These are phyloP conservation scores for Heterobasidion irregulare DNA, from an alignment of 1,284 basidiomycete genomes.

Conservation along the genomic window DNA sequence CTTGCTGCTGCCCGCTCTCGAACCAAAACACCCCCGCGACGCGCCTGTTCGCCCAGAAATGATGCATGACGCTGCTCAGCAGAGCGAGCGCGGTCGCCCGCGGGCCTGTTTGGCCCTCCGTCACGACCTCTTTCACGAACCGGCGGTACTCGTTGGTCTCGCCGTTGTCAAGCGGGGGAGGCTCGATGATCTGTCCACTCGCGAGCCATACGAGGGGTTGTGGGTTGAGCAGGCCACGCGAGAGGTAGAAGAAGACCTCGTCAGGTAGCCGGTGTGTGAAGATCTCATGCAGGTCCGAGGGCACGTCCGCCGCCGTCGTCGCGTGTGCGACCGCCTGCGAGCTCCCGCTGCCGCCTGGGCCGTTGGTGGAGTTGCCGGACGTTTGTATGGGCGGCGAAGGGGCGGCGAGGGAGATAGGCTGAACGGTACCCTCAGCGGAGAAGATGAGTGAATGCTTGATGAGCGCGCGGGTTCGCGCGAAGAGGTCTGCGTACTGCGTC, in stretches of 20 bases:
- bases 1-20: slow-evolving; percentile 29
- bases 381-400: slow-evolving; percentile 36
- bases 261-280: slow-evolving; percentile 95
- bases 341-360: too few relatives aligned
- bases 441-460: slow-evolving; percentile 91
- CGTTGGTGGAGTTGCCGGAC: too few relatives aligned
- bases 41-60: slow-evolving; percentile 73
- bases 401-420: slow-evolving; percentile 75
- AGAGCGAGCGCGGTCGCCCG: slow-evolving; percentile 86
- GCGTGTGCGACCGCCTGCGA: slow-evolving; percentile 46
- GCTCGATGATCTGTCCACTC: slow-evolving; percentile 78
- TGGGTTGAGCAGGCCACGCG: slow-evolving; percentile 82
- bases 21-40: slow-evolving; percentile 76
- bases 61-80: slow-evolving; percentile 68
- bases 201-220: slow-evolving; percentile 89
- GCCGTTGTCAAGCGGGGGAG: slow-evolving; percentile 89
- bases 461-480: slow-evolving; percentile 86
- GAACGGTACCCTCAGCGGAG: slow-evolving; percentile 83
- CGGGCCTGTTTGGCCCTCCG: slow-evolving; percentile 87
- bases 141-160: slow-evolving; percentile 92
- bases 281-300: slow-evolving; percentile 88
- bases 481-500: slow-evolving; percentile 78
- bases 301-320: slow-evolving; percentile 83
- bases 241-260: slow-evolving; percentile 95
- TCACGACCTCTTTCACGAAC: slow-evolving; percentile 94